Percentiles rank a stretch among this genome's conserved stretches.
Conservation (phyloP, 805 yeast genomes). For the Candida silvicultrix region DNA sequence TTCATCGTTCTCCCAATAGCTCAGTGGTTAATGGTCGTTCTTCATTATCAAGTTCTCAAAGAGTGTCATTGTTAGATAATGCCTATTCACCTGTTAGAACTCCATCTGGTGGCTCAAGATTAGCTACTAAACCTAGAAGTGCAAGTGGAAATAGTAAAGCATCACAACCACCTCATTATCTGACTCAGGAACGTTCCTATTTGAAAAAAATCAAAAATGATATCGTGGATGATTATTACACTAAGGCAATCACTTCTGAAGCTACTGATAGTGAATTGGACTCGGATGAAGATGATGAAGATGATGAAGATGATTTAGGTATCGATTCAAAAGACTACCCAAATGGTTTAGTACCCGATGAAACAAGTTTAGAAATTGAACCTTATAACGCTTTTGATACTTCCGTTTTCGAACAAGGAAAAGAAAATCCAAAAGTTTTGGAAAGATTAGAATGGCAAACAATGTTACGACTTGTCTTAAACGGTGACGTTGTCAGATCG, state of each 20-base stretch:
- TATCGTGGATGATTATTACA: conserved; percentile 63
- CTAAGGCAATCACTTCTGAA: conserved; percentile 52
- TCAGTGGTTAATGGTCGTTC: conserved; percentile 12
- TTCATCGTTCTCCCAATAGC: conserved; percentile 11
- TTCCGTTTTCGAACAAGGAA: conserved; percentile 11
- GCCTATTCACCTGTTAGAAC: conserved; percentile 21
- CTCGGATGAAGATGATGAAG: conserved; percentile 25
- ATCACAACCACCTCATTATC: conserved; percentile 23
- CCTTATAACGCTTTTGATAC: conserved; percentile 24
- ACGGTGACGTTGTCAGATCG: conserved; percentile 89
- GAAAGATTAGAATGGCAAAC: conserved; percentile 96
- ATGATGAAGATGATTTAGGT: conserved; percentile 24
- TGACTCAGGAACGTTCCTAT: conserved; percentile 60
- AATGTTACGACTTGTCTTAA: conserved; percentile 82
- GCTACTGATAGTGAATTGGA: conserved; percentile 27
- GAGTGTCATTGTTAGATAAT: conserved; percentile 15
- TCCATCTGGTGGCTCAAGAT: conserved; percentile 14
- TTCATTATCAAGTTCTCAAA: conserved; percentile 10
- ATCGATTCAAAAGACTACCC: conserved; percentile 13
- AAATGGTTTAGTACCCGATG: conserved; percentile 28
- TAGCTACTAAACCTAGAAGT: conserved; percentile 11
- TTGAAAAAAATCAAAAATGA: conserved; percentile 56
- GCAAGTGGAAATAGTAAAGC: conserved; percentile 15
- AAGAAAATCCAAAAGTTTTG: conserved; percentile 35
- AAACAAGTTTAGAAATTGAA: conserved; percentile 42